Percentiles rank a stretch among this genome's conserved stretches.
Conservation (phyloP, 192 early-diverging fungal genomes). For the Pilaira anomala region DNA sequence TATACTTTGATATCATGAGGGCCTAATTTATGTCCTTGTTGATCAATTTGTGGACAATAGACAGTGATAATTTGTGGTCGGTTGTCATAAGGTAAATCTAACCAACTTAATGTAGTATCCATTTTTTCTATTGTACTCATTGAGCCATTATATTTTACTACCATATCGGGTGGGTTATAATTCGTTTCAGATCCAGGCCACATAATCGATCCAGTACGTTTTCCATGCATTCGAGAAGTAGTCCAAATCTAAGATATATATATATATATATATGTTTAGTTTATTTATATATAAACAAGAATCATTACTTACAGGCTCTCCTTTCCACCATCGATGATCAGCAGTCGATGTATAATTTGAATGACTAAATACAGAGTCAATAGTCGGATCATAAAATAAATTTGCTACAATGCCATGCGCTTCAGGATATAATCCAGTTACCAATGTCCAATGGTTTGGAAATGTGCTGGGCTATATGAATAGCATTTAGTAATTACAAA, state of each 20-base stretch:
- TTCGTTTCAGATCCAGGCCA: constrained; percentile 77
- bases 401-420: constrained; percentile 90
- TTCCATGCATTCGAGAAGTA: constrained; percentile 68
- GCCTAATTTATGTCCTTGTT: constrained; percentile 69
- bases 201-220: constrained; percentile 74
- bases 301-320: constrained; percentile 64
- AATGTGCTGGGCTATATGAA: constrained; percentile 65
- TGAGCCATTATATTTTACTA: constrained; percentile 48
- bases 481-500: background rate
- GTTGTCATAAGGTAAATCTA: constrained; percentile 67
- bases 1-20: constrained; percentile 61
- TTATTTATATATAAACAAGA: too few species aligned
- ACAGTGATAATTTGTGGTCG: constrained; percentile 75
- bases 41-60: constrained; percentile 82
- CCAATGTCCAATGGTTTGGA: constrained; percentile 90
- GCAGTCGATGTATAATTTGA: constrained; percentile 54
- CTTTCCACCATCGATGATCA: constrained; percentile 81
- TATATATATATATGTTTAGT: background rate
- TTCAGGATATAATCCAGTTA: constrained; percentile 88
- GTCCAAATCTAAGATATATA: constrained; percentile 66
- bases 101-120: constrained; percentile 65
- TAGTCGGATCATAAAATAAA: constrained; percentile 70
- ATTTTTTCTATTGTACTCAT: constrained; percentile 53
- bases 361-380: constrained; percentile 77
- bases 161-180: constrained; percentile 60